These are phyloP conservation scores for Apiospora aurea DNA, from an alignment of 2,329 filamentous ascomycete species.

Conservation along the genomic window DNA sequence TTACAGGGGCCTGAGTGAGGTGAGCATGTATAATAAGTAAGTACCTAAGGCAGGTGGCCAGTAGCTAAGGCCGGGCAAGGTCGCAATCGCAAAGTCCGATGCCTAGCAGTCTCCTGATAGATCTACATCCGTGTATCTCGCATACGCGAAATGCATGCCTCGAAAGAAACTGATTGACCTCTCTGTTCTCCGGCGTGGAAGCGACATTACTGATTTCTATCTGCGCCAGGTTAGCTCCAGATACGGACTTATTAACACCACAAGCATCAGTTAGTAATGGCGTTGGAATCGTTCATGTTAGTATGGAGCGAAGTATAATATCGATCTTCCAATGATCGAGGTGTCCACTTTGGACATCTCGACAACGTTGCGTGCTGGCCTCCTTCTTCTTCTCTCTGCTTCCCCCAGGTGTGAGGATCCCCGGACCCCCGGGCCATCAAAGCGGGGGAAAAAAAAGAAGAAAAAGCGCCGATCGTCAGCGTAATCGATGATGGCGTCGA, in stretches of 20 bases:
- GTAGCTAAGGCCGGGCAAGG: not conserved
- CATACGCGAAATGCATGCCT: not conserved
- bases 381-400: not conserved
- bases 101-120: not conserved
- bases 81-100: not conserved
- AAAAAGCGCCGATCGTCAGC: not conserved
- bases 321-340: not conserved
- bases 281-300: not conserved
- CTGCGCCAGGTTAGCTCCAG: not conserved
- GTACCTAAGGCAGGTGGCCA: too few relatives aligned
- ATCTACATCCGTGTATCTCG: not conserved
- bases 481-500: not conserved
- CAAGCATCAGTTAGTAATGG: constrained; percentile 2
- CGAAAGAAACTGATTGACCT: not conserved
- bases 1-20: not conserved
- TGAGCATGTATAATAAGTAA: not conserved
- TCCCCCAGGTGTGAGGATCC: not conserved
- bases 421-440: not conserved
- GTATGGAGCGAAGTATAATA: not conserved
- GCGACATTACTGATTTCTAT: not conserved
- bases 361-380: not conserved
- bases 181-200: not conserved
- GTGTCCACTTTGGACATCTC: not conserved
- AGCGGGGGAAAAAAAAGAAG: not conserved
- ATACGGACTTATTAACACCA: not conserved